Evolutionary conservation across 2,329 filamentous ascomycete species (phyloP).

Genomic region (Alternaria hordeiaustralica): DNA sequence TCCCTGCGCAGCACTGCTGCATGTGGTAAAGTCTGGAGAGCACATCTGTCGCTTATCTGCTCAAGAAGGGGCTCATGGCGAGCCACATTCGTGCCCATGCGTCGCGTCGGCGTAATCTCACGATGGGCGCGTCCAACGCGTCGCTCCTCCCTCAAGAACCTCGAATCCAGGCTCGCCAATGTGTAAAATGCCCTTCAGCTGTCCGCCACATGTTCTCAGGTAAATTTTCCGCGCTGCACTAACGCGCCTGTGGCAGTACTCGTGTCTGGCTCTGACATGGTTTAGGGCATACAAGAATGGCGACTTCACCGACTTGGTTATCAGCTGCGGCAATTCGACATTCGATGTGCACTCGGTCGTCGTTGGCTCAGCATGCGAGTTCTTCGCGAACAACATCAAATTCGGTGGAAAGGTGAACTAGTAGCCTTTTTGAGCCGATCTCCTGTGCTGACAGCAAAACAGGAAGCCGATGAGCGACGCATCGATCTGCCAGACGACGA

Average conservation of each 20-base stretch:
- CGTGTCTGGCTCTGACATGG: background rate
- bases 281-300: conserved; percentile 16
- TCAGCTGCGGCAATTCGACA: conserved; percentile 20
- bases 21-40: background rate
- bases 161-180: background rate
- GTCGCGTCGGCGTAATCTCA: background rate
- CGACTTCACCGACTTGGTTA: conserved; percentile 25
- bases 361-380: conserved; percentile 18
- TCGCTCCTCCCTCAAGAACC: background rate
- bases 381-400: conserved; percentile 20
- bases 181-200: background rate
- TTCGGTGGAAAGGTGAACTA: conserved; percentile 4
- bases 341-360: conserved; percentile 24
- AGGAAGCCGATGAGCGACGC: conserved; percentile 17
- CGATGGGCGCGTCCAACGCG: background rate
- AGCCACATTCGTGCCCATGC: background rate
- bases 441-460: background rate
- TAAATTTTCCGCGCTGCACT: background rate
- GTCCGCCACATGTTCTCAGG: background rate
- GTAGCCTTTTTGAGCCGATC: background rate
- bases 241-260: no score
- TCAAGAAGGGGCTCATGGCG: background rate
- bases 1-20: background rate
- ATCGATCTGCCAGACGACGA: conserved; percentile 27
- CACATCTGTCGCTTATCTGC: background rate